phyloP scores from a whole-genome alignment of 164 flowering plant genomes.

The Sedum album region DNA sequence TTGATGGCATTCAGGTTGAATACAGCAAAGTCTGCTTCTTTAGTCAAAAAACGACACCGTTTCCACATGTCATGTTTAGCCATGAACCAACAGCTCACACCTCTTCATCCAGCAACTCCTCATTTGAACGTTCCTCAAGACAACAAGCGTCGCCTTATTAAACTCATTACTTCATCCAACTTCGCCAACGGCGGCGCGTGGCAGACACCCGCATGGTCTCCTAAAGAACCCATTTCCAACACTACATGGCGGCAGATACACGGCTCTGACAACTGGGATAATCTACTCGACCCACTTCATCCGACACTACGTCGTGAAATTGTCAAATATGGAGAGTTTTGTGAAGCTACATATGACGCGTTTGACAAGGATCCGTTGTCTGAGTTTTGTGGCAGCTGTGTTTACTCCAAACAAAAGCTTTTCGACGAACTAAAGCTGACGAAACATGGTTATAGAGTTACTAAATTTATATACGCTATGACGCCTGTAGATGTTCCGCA shows the following conservation, averaged over 20 bases:
- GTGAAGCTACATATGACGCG: constrained; percentile 46
- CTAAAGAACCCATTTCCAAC: constrained; percentile 35
- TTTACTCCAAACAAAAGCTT: constrained; percentile 27
- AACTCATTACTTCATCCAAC: background rate
- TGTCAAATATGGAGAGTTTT: constrained; percentile 47
- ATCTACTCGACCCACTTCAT: constrained; percentile 45
- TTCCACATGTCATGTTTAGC: background rate
- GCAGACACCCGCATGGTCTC: constrained; percentile 31
- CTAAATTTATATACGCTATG: constrained; percentile 56
- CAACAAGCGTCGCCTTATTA: background rate
- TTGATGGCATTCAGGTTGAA: background rate
- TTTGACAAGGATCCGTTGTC: constrained; percentile 40
- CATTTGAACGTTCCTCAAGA: background rate
- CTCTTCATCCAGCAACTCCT: background rate
- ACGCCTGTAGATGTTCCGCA: constrained; percentile 41
- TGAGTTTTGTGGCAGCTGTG: constrained; percentile 50
- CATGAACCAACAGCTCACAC: constrained; percentile 2
- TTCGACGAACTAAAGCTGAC: constrained; percentile 34
- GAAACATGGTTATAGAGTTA: constrained; percentile 37
- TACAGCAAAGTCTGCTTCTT: background rate
- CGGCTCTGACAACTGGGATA: constrained; percentile 29
- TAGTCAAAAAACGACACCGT: background rate
- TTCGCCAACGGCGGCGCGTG: background rate
- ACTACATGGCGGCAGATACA: constrained; percentile 44
- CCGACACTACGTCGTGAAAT: constrained; percentile 49